phyloP scores from a whole-genome alignment of 1,139 yeast genomes.

The Torulaspora pretoriensis region DNA sequence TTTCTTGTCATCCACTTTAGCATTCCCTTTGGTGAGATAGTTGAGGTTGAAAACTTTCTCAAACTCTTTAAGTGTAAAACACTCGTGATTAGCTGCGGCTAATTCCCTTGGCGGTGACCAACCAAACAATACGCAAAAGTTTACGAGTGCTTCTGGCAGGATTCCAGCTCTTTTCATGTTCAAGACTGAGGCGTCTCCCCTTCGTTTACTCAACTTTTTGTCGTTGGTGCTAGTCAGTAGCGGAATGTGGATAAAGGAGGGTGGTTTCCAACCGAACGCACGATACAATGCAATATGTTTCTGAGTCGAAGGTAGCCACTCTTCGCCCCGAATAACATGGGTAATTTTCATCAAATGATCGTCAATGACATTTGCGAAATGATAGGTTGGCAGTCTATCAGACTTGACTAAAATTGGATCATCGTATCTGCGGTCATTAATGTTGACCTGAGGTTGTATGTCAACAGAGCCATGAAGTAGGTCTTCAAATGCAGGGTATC shows the following conservation, averaged over 20 bases:
- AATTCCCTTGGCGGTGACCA: slow-evolving; percentile 75
- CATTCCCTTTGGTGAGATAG: slow-evolving; percentile 85
- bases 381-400: slow-evolving; percentile 93
- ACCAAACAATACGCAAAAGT: slow-evolving; percentile 86
- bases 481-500: slow-evolving; percentile 65
- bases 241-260: slow-evolving; percentile 85
- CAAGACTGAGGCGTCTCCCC: slow-evolving; percentile 72
- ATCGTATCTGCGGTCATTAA: slow-evolving; percentile 69
- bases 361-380: slow-evolving; percentile 91
- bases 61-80: slow-evolving; percentile 53
- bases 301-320: slow-evolving; percentile 95
- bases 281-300: slow-evolving; percentile 82
- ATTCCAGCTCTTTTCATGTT: slow-evolving; percentile 58
- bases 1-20: slow-evolving; percentile 80
- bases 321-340: slow-evolving; percentile 95
- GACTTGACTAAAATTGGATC: slow-evolving; percentile 87
- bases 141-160: slow-evolving; percentile 80
- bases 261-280: slow-evolving; percentile 86
- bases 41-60: slow-evolving; percentile 47
- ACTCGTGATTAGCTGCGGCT: slow-evolving; percentile 57
- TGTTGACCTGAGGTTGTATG: slow-evolving; percentile 75
- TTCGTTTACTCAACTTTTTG: slow-evolving; percentile 80
- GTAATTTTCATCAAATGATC: slow-evolving; percentile 90
- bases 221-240: slow-evolving; percentile 68
- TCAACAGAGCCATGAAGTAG: slow-evolving; percentile 71